Evolutionary conservation across 306 rosid genomes (phyloP).

Genomic region (Rosa rugosa): DNA sequence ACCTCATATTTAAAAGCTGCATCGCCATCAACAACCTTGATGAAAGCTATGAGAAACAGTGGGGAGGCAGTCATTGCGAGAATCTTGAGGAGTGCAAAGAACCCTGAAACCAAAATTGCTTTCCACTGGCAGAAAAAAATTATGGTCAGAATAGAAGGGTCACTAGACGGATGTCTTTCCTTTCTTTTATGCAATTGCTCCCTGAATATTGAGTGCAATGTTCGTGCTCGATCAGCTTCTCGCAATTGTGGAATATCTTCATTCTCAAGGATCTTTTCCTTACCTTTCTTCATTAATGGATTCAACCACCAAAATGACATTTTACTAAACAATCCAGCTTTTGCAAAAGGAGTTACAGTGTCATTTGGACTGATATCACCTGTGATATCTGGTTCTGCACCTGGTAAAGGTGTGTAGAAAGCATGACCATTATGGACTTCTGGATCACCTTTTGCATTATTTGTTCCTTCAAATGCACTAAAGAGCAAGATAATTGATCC

Average conservation of each 20-base stretch:
- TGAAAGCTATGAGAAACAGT: constrained; percentile 26
- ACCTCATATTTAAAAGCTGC: constrained; percentile 19
- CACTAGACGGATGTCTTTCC: neutral
- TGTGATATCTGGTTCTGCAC: neutral
- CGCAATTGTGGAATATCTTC: constrained; percentile 26
- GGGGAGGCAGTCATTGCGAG: neutral
- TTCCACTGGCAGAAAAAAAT: constrained; percentile 13
- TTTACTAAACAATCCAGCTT: constrained; percentile 16
- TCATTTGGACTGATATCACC: constrained; percentile 6
- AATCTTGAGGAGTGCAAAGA: constrained; percentile 17
- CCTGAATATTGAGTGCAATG: neutral
- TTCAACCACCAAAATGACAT: constrained; percentile 38
- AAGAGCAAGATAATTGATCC: constrained; percentile 28
- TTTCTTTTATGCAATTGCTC: constrained; percentile 10
- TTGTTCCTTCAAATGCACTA: constrained; percentile 6
- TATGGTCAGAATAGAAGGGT: constrained; percentile 15
- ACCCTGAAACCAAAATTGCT: constrained; percentile 24
- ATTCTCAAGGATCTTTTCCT: constrained; percentile 17
- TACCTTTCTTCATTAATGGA: constrained; percentile 33
- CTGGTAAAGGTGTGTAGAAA: constrained; percentile 8
- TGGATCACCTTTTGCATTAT: constrained; percentile 4
- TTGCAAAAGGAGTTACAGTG: constrained; percentile 25
- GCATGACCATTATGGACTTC: neutral
- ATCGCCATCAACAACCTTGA: constrained; percentile 15
- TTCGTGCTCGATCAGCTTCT: constrained; percentile 20